These are phyloP conservation scores for Curvularia verruculosa DNA, from an alignment of 2,329 filamentous ascomycete genomes.

Conservation along the genomic window DNA sequence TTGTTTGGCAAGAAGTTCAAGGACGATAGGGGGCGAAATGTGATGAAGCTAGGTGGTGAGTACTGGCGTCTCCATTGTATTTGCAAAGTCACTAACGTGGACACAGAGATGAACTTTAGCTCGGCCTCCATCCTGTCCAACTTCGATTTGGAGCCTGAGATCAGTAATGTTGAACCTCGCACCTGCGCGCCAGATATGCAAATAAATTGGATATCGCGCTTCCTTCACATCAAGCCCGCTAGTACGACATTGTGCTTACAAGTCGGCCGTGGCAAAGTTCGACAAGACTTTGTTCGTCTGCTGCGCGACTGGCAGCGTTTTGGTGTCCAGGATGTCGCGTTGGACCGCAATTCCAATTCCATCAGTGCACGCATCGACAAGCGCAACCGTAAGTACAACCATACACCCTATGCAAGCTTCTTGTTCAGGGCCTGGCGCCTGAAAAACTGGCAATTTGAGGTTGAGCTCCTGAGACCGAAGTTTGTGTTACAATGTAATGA, in stretches of 20 bases:
- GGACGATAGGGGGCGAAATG: constrained; percentile 45
- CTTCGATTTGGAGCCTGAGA: constrained; percentile 44
- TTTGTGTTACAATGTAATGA: constrained; percentile 28
- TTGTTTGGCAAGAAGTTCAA: constrained; percentile 59
- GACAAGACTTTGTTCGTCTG: constrained; percentile 76
- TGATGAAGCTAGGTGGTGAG: constrained; percentile 50
- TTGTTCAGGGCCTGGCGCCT: constrained; percentile 26
- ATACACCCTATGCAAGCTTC: constrained; percentile 11
- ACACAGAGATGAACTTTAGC: constrained; percentile 34
- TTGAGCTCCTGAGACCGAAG: constrained; percentile 25
- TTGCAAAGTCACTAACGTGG: constrained; percentile 26
- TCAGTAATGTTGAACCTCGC: constrained; percentile 49
- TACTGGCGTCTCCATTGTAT: constrained; percentile 8
- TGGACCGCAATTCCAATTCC: constrained; percentile 79
- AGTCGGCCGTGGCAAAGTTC: constrained; percentile 72
- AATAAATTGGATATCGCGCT: constrained; percentile 81
- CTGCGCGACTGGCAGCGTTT: constrained; percentile 80
- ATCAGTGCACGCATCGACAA: constrained; percentile 79
- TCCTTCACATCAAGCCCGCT: constrained; percentile 88
- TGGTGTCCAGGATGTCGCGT: constrained; percentile 78
- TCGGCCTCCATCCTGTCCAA: constrained; percentile 40
- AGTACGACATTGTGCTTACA: constrained; percentile 76
- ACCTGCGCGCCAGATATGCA: constrained; percentile 54
- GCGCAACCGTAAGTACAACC: constrained; percentile 73
- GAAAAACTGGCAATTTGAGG: constrained; percentile 22